Evolutionary conservation across 2,329 filamentous ascomycete genomes (phyloP).

Genomic region (Colletotrichum siamense): DNA sequence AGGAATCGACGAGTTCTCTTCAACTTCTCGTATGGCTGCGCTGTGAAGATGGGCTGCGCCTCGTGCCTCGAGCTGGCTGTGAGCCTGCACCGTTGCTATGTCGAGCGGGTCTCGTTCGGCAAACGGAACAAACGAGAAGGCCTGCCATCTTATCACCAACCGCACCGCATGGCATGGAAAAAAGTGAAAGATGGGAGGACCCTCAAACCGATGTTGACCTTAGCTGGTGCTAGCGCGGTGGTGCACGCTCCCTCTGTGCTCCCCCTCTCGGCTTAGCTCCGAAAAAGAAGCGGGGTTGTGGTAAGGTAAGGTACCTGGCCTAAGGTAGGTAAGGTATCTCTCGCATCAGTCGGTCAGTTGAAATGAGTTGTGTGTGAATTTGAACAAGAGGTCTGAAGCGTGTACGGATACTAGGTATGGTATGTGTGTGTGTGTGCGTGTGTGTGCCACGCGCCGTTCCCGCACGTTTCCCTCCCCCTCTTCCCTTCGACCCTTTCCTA

Average conservation of each 20-base stretch:
- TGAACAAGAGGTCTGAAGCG: too few species aligned
- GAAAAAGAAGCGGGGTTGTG: not conserved
- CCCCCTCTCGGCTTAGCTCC: not conserved
- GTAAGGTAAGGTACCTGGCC: too few species aligned
- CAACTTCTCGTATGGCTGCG: not conserved
- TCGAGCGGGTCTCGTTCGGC: not conserved
- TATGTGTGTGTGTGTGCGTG: not conserved
- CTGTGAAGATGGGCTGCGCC: not conserved
- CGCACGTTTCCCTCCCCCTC: not conserved
- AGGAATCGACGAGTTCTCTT: not conserved
- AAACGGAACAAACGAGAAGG: too few species aligned
- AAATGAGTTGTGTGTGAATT: too few species aligned
- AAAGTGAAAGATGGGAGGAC: not conserved
- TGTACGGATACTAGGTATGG: too few species aligned
- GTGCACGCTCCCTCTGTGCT: not conserved
- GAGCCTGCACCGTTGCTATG: not conserved
- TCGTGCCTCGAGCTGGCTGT: not conserved
- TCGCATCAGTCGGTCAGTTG: too few species aligned
- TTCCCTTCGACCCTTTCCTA: not conserved
- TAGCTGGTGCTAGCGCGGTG: not conserved
- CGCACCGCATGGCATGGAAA: not conserved
- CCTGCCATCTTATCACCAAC: not conserved
- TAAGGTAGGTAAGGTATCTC: too few species aligned
- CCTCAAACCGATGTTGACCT: not conserved
- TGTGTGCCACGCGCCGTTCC: slow-evolving; percentile 2